A percentile compares a stretch with the other conserved stretches of the same genome.
Conservation (phyloP, 2,329 filamentous ascomycete species). For the Hortaea werneckii region DNA sequence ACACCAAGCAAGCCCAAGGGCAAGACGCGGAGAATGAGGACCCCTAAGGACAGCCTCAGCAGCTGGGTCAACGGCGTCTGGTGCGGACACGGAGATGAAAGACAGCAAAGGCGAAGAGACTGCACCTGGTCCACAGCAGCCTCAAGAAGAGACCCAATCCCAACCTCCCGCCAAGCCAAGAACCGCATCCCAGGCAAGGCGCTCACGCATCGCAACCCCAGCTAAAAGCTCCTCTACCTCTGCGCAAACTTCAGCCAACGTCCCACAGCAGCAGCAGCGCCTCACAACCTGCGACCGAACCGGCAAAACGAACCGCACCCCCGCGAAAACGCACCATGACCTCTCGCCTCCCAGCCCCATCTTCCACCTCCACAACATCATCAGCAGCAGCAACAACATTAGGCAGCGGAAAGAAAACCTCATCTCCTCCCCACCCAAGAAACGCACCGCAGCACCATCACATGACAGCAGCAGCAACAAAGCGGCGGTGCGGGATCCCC, state of each 20-base stretch:
- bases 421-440: constrained; percentile 23
- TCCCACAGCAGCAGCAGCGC: neutral
- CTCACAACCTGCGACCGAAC: neutral
- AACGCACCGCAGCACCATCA: constrained; percentile 7
- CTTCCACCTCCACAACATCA: constrained; percentile 2
- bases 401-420: constrained; percentile 15
- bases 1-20: constrained; percentile 22
- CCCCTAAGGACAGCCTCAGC: constrained; percentile 2
- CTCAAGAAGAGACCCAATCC: neutral
- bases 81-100: too few relatives aligned
- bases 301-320: neutral
- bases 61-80: too few relatives aligned
- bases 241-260: neutral
- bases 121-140: constrained; percentile 8
- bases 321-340: neutral
- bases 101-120: too few relatives aligned
- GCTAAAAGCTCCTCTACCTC: constrained; percentile 14
- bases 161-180: neutral
- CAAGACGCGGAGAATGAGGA: constrained; percentile 9
- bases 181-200: constrained; percentile 1
- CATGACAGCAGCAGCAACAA: neutral
- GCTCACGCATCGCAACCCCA: constrained; percentile 26
- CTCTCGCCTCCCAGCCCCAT: constrained; percentile 14
- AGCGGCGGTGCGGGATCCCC: constrained; percentile 1
- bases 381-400: neutral